phyloP scores from a whole-genome alignment of 1,284 basidiomycete species.

The Anthracocystis walkeri region DNA sequence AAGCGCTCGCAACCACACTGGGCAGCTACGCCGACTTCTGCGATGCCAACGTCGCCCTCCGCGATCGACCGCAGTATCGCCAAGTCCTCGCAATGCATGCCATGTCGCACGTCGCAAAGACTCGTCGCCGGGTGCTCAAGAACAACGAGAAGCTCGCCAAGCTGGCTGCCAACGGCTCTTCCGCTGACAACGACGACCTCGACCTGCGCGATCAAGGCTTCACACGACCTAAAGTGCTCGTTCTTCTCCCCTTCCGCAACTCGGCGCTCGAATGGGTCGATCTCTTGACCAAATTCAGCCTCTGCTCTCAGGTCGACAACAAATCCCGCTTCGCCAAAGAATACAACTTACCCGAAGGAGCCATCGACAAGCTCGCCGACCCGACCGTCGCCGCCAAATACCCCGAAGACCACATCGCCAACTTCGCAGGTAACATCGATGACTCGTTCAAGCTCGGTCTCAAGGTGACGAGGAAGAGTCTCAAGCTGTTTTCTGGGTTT shows the following conservation, averaged over 20 bases:
- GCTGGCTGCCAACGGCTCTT: conserved; percentile 70
- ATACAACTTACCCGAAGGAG: conserved; percentile 83
- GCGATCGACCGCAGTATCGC: conserved; percentile 42
- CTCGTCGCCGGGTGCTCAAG: conserved; percentile 89
- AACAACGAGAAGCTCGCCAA: conserved; percentile 86
- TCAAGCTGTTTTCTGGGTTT: conserved; percentile 88
- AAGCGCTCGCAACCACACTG: conserved; percentile 43
- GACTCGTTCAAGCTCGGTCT: conserved; percentile 93
- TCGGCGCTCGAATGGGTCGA: conserved; percentile 81
- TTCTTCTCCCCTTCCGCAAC: conserved; percentile 92
- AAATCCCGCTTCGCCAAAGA: conserved; percentile 83
- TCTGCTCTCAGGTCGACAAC: conserved; percentile 72
- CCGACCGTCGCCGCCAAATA: conserved; percentile 75
- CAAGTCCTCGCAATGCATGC: conserved; percentile 56
- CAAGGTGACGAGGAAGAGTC: conserved; percentile 89
- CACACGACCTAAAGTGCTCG: conserved; percentile 91
- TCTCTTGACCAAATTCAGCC: conserved; percentile 46
- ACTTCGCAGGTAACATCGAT: conserved; percentile 95
- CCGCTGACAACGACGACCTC: conserved; percentile 48
- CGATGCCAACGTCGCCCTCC: conserved; percentile 48
- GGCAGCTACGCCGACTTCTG: conserved; percentile 60
- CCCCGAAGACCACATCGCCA: conserved; percentile 89
- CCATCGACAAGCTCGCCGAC: conserved; percentile 82
- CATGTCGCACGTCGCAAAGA: conserved; percentile 74
- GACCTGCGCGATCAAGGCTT: conserved; percentile 89